These are phyloP conservation scores for Penicillium palitans DNA, from an alignment of 2,329 filamentous ascomycete genomes.

Conservation along the genomic window DNA sequence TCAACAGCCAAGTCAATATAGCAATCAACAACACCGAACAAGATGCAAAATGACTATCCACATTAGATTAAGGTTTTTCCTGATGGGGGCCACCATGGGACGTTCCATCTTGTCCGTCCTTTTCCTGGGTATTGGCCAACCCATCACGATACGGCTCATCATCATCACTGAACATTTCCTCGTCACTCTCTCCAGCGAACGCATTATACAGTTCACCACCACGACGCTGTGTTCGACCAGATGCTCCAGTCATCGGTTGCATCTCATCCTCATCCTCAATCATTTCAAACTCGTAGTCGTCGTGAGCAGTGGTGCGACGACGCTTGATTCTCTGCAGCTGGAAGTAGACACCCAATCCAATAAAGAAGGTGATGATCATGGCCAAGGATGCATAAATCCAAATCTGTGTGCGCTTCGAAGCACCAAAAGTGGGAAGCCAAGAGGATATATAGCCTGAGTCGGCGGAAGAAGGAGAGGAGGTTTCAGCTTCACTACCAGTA, in stretches of 20 bases:
- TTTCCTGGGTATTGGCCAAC: constrained; percentile 22
- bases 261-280: constrained; percentile 74
- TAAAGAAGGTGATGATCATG: constrained; percentile 84
- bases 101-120: constrained; percentile 20
- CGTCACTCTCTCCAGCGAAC: constrained; percentile 89
- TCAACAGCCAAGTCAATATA: constrained; percentile 14
- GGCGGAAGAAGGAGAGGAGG: constrained; percentile 33
- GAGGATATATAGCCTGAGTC: constrained; percentile 68
- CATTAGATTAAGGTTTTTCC: constrained; percentile 20
- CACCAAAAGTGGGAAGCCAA: constrained; percentile 86
- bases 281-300: constrained; percentile 92
- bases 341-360: constrained; percentile 76
- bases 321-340: constrained; percentile 76
- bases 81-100: constrained; percentile 9
- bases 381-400: constrained; percentile 90
- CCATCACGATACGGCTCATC: constrained; percentile 40
- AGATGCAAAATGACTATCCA: constrained; percentile 20
- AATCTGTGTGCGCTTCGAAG: constrained; percentile 79
- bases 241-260: constrained; percentile 49
- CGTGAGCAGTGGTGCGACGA: constrained; percentile 70
- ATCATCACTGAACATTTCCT: constrained; percentile 58
- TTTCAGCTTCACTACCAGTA: constrained; percentile 18
- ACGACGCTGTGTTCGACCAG: constrained; percentile 52
- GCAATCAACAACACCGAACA: constrained; percentile 14
- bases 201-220: constrained; percentile 96